Conservation (phyloP, 441 rosid genomes). For the Bocquillonia castaneifolia region DNA sequence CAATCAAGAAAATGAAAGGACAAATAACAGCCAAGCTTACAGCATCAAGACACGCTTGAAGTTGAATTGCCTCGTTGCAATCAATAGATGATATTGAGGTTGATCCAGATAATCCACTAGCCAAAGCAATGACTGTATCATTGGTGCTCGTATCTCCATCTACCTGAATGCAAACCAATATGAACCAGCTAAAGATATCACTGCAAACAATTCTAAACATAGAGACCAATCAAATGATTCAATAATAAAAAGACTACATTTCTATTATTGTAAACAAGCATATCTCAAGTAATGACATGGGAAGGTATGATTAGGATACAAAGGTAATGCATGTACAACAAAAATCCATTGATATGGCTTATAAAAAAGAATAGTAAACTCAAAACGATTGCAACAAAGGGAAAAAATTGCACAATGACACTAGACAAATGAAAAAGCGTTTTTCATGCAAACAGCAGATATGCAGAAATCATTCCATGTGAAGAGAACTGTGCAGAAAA, state of each 20-base stretch:
- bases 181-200: constrained; percentile 15
- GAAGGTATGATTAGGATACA: neutral
- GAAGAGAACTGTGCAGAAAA: neutral
- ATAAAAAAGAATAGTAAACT: neutral
- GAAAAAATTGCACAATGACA: neutral
- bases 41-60: constrained; percentile 91
- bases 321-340: neutral
- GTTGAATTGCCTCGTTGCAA: constrained; percentile 61
- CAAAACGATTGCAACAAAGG: neutral
- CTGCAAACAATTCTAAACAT: neutral
- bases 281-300: neutral
- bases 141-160: constrained; percentile 98
- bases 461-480: neutral
- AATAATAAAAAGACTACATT: constrained; percentile 1
- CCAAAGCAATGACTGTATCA: constrained; percentile 88
- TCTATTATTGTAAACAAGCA: neutral
- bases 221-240: constrained; percentile 6
- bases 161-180: constrained; percentile 46
- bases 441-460: neutral
- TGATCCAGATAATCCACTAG: constrained; percentile 85
- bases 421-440: neutral
- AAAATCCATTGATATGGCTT: neutral
- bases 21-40: constrained; percentile 39
- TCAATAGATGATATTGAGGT: constrained; percentile 55
- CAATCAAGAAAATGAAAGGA: neutral